Base-by-base conservation (phyloP, 306 rosid genomes). In the Cucurbita moschata region DNA sequence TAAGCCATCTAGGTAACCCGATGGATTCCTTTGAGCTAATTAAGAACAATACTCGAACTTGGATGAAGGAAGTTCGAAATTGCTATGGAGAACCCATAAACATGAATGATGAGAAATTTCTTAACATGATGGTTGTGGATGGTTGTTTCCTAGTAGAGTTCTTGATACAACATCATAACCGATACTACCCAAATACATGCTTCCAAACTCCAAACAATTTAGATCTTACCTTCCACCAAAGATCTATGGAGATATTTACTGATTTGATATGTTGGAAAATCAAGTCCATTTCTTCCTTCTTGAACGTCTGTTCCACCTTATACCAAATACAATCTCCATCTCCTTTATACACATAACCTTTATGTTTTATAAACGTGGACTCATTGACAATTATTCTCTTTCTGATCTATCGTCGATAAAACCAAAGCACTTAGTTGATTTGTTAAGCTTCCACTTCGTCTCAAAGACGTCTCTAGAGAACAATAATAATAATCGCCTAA, bases 241-340 rank as follows among this genome's bases (percentile, higher is more conserved):
- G n/a, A 14, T 49, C n/a, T 4, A 26, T 4, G 0, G 2, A 49
- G 1, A 4, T 13, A 49, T 5, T 49, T 13, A 0, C 5, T 49
- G 53, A 49, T 16, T 14, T 49, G n/a, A 49, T 4, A 13, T 12
- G 38, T 9, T 66, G 86, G 96, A 92, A 75, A 92, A 92, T 65
- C 96, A 92, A 61, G 83, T 92, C 11, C 97, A 96, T 0, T 86
- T 67, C 65, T 86, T 83, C 38, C 43, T 92, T 50, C 88, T 92
- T 6, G 68, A 83, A 14, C 42, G 19, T 1, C 42, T 89, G 3
- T 92, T 73, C 30, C 0, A 5, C 53, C 2, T 49, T 0, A 49
- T 49, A 13, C n/a, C n/a, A 13, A 5, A 49, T 0, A 5, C 13
- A 4, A 3, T 5, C 3, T 13, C 53, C n/a, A 6, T 8, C 14